Evolutionary conservation across 768 basidiomycete species (phyloP).

Genomic region (Hygrocybe coccinea): DNA sequence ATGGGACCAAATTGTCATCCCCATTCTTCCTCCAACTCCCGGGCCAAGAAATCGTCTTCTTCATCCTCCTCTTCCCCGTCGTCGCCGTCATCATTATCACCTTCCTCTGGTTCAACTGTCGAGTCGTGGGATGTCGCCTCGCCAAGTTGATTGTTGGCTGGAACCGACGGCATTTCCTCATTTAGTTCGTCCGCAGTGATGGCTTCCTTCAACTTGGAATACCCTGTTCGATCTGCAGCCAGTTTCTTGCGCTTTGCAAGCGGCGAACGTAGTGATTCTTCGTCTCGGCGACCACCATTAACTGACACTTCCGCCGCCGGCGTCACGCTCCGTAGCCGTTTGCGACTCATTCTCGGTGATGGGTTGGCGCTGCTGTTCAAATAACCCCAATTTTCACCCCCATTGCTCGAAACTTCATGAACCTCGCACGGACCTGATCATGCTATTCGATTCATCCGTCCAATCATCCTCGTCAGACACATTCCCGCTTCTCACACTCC

Average conservation of each 20-base stretch:
- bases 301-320: slow-evolving; percentile 51
- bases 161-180: neutral
- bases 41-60: slow-evolving; percentile 78
- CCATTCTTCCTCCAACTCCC: slow-evolving; percentile 72
- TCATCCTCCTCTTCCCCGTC: slow-evolving; percentile 48
- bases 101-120: slow-evolving; percentile 21
- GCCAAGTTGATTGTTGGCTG: slow-evolving; percentile 17
- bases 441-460: slow-evolving; percentile 49
- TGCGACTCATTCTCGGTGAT: slow-evolving; percentile 51
- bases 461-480: slow-evolving; percentile 48
- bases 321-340: slow-evolving; percentile 67
- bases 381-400: neutral
- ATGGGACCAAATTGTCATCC: slow-evolving; percentile 43
- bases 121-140: slow-evolving; percentile 13
- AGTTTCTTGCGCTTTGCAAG: slow-evolving; percentile 79
- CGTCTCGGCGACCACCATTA: slow-evolving; percentile 35
- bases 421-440: slow-evolving; percentile 34
- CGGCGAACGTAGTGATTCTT: slow-evolving; percentile 57
- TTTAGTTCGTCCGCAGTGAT: slow-evolving; percentile 51
- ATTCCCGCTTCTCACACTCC: slow-evolving; percentile 41
- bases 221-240: slow-evolving; percentile 56
- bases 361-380: slow-evolving; percentile 32
- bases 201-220: slow-evolving; percentile 65
- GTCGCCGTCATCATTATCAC: slow-evolving; percentile 35
- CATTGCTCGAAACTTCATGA: slow-evolving; percentile 11